Conservation (phyloP, 495 filamentous ascomycete genomes). For the Choiromyces venosus region DNA sequence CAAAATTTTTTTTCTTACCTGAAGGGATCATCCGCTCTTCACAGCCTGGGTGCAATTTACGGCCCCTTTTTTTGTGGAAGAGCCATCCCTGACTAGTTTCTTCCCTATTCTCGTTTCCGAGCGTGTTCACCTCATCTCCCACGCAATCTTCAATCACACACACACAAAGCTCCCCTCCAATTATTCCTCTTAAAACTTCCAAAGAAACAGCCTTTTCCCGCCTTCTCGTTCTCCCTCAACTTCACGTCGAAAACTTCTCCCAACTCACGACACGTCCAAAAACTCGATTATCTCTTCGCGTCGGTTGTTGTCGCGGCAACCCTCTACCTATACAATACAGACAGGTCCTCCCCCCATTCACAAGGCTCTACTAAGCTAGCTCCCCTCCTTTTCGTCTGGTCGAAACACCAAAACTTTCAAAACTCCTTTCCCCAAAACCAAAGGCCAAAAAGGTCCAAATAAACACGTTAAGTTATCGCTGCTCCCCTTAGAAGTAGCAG, state of each 20-base stretch:
- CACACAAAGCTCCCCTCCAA: slow-evolving; percentile 9
- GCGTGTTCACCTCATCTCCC: slow-evolving; percentile 30
- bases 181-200: background rate
- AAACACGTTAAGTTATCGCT: slow-evolving; percentile 6
- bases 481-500: slow-evolving; percentile 13
- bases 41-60: background rate
- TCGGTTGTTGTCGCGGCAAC: slow-evolving; percentile 30
- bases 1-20: background rate
- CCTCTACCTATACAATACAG: slow-evolving; percentile 9
- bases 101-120: slow-evolving; percentile 37
- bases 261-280: slow-evolving; percentile 25
- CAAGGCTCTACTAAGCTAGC: slow-evolving; percentile 24
- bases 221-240: slow-evolving; percentile 17
- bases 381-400: slow-evolving; percentile 29
- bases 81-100: slow-evolving; percentile 26
- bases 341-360: slow-evolving; percentile 16
- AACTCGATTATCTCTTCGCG: background rate
- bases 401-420: slow-evolving; percentile 9
- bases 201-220: background rate
- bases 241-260: slow-evolving; percentile 19
- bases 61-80: slow-evolving; percentile 28
- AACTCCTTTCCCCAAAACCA: slow-evolving; percentile 14
- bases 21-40: background rate
- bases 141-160: slow-evolving; percentile 35
- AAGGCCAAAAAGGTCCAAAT: slow-evolving; percentile 8